Conservation (phyloP, 257 asterid species). For the Striga asiatica region DNA sequence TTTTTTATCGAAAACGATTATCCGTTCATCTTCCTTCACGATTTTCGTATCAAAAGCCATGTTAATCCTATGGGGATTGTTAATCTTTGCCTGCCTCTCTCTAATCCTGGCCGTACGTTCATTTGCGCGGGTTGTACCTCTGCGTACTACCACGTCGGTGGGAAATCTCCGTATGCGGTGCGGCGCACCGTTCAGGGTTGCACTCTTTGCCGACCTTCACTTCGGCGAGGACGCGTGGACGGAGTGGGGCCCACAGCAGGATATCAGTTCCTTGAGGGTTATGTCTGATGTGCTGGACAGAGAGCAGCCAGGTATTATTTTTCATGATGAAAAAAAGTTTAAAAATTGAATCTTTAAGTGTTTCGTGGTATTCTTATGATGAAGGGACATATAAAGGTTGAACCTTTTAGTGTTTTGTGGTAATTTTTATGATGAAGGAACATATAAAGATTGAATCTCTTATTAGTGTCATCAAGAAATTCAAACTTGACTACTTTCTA, state of each 20-base stretch:
- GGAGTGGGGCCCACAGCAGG: constrained; percentile 79
- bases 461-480: too few species aligned
- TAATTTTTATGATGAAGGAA: too few species aligned
- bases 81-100: constrained; percentile 1
- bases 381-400: neutral
- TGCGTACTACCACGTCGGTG: constrained; percentile 14
- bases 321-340: neutral
- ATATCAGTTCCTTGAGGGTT: constrained; percentile 38
- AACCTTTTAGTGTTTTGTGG: neutral
- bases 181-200: constrained; percentile 51
- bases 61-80: neutral
- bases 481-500: too few species aligned
- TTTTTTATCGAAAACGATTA: too few species aligned
- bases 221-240: constrained; percentile 88
- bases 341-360: neutral
- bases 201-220: constrained; percentile 82
- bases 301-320: constrained; percentile 58
- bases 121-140: neutral
- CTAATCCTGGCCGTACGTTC: constrained; percentile 13
- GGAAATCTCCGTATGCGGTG: constrained; percentile 30
- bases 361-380: neutral
- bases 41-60: too few species aligned
- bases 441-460: too few species aligned
- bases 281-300: constrained; percentile 58
- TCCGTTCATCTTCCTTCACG: too few species aligned